Base-by-base conservation (phyloP, 2,329 filamentous ascomycete species). In the Botrytis deweyae region DNA sequence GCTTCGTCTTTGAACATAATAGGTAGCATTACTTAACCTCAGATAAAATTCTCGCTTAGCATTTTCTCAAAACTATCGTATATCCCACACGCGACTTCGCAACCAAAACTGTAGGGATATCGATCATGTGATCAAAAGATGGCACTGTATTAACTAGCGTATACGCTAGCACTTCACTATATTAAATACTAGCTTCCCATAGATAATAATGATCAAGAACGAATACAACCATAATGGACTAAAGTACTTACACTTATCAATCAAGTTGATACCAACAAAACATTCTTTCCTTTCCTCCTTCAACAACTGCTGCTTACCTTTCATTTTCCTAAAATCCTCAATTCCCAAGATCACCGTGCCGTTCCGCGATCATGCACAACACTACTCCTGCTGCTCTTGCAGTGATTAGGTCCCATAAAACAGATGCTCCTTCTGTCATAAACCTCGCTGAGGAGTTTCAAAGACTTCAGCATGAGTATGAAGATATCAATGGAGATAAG, bases 1-100 rank as follows among this genome's bases (percentile, higher is more conserved):
- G n/a, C n/a, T 1, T 29, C n/a, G 6, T 55, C 5, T 55, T 1
- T 18, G 16, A 14, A 29, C 14, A 29, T n/a, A 58, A 4, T 46
- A 22, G 44, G 1, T 1, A 7, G 0, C 3, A 8, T 29, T 6
- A n/a, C 4, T 14, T 52, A n/a, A 4, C 7, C 52, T 29, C 52
- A 18, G 3, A 29, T 18, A 4, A 3, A 18, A 1, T 29, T 18
- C 52, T 58, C 52, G n/a, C 52, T 58, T 58, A 58, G 52, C 14
- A 29, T 29, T 58, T 29, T 58, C 14, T 33, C 1, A 3, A 12
- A 29, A 58, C 3, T 58, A 58, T n/a, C n/a, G n/a, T n/a, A n/a
- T 29, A 58, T 58, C n/a, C 52, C n/a, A 33, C 52, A 58, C 52
- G n/a, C 52, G 14, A 58, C 52, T 58, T 33, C 18, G 7, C 18